Percentiles rank a stretch among this genome's conserved stretches.
phyloP scores from a whole-genome alignment of 768 basidiomycete species.

The Leccinum incarnatum region DNA sequence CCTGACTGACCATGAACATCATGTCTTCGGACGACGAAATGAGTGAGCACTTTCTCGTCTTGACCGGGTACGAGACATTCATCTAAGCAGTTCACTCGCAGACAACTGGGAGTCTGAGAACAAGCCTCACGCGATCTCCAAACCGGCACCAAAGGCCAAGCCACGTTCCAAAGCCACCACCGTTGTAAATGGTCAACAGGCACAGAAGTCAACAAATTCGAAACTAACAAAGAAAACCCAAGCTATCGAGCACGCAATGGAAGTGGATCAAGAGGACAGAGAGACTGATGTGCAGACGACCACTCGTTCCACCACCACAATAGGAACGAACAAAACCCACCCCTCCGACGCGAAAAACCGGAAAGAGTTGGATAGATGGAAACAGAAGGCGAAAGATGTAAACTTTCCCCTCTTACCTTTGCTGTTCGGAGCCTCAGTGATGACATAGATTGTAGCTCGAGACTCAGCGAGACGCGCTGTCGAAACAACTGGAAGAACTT shows the following conservation, averaged over 20 bases:
- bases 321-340: conserved; percentile 13
- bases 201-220: conserved; percentile 4
- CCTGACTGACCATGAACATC: conserved; percentile 2
- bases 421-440: background rate
- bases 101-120: conserved; percentile 19
- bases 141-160: conserved; percentile 17
- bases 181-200: conserved; percentile 4
- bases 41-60: conserved; percentile 20
- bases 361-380: conserved; percentile 32
- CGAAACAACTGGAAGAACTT: conserved; percentile 57
- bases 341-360: conserved; percentile 14
- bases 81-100: conserved; percentile 26
- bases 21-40: conserved; percentile 36
- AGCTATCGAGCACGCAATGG: conserved; percentile 11
- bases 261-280: conserved; percentile 10
- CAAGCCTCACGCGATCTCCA: background rate
- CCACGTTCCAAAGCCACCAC: conserved; percentile 8
- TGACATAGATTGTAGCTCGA: conserved; percentile 25
- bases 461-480: conserved; percentile 45
- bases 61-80: conserved; percentile 11
- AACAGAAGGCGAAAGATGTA: conserved; percentile 30
- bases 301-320: conserved; percentile 1
- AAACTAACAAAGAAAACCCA: conserved; percentile 11
- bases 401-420: background rate
- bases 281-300: conserved; percentile 1